Evolutionary conservation across 2,329 filamentous ascomycete genomes (phyloP).

Genomic region (Aspergillus nomiae): DNA sequence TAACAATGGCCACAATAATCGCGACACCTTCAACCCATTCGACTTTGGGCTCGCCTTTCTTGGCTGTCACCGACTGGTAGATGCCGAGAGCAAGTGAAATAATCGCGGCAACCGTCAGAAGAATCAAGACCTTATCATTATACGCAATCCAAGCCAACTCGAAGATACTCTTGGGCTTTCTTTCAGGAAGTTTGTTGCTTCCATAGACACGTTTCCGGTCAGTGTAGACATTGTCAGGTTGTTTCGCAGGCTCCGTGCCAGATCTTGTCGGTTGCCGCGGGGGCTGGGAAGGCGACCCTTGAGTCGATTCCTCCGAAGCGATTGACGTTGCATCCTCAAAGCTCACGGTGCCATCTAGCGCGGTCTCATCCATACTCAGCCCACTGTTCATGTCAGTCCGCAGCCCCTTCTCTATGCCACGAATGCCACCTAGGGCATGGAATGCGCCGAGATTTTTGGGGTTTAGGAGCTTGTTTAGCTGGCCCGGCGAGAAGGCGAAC

Average conservation of each 20-base stretch:
- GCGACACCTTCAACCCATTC: conserved; percentile 84
- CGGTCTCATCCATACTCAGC: conserved; percentile 69
- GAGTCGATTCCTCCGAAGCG: conserved; percentile 16
- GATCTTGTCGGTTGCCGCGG: conserved; percentile 11
- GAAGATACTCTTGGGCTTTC: conserved; percentile 69
- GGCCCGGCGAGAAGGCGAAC: conserved; percentile 73
- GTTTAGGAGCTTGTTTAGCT: conserved; percentile 75
- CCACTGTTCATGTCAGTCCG: conserved; percentile 66
- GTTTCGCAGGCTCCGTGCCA: conserved; percentile 21
- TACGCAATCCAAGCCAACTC: conserved; percentile 77
- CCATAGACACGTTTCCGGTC: conserved; percentile 73
- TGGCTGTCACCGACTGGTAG: conserved; percentile 67
- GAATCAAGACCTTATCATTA: conserved; percentile 77
- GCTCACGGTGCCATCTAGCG: conserved; percentile 63
- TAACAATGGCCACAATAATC: conserved; percentile 73
- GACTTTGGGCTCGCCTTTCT: conserved; percentile 58
- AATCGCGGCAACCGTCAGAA: conserved; percentile 70
- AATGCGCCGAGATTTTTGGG: conserved; percentile 77
- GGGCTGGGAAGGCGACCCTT: conserved; percentile 32
- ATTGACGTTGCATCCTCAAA: conserved; percentile 64
- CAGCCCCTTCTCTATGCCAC: conserved; percentile 72
- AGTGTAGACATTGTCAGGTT: conserved; percentile 46
- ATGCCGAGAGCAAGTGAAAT: conserved; percentile 74
- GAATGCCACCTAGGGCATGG: conserved; percentile 71
- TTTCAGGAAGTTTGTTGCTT: conserved; percentile 67